Percentiles rank a stretch among this genome's conserved stretches.
phyloP scores from a whole-genome alignment of 1,139 yeast genomes.

The Pichia sp. region DNA sequence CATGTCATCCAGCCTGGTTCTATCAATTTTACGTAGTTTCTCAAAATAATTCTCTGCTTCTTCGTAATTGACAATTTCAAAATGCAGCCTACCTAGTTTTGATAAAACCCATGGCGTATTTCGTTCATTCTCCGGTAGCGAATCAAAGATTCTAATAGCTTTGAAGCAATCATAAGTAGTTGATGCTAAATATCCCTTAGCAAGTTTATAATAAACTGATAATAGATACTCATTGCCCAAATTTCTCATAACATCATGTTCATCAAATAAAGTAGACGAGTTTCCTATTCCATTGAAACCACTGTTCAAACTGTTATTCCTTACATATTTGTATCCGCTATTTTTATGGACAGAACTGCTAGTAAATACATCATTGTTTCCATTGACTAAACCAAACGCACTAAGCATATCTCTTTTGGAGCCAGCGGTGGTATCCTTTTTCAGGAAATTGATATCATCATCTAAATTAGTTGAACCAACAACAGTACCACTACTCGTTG shows the following conservation, averaged over 20 bases:
- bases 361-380: slow-evolving; percentile 6
- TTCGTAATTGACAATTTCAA: slow-evolving; percentile 82
- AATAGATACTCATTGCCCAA: slow-evolving; percentile 36
- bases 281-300: slow-evolving; percentile 4
- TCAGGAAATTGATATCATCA: slow-evolving; percentile 1
- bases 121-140: slow-evolving; percentile 59
- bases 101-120: slow-evolving; percentile 85
- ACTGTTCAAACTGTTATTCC: slow-evolving; percentile 2
- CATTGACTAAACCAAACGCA: slow-evolving; percentile 8
- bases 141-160: slow-evolving; percentile 65
- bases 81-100: slow-evolving; percentile 74
- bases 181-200: slow-evolving; percentile 62
- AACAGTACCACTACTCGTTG: not conserved
- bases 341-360: not conserved
- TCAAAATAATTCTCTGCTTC: slow-evolving; percentile 65
- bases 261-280: slow-evolving; percentile 5
- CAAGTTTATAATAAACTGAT: slow-evolving; percentile 54
- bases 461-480: not conserved
- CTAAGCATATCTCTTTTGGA: slow-evolving; percentile 11
- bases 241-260: slow-evolving; percentile 4
- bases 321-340: not conserved
- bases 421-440: slow-evolving; percentile 2
- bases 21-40: slow-evolving; percentile 60
- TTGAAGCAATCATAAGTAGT: slow-evolving; percentile 71
- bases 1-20: slow-evolving; percentile 85